Evolutionary conservation across 805 yeast species (phyloP), one percentile per base, ranked within the genome.

Genomic region (Wickerhamomyces subpelliculosus): DNA sequence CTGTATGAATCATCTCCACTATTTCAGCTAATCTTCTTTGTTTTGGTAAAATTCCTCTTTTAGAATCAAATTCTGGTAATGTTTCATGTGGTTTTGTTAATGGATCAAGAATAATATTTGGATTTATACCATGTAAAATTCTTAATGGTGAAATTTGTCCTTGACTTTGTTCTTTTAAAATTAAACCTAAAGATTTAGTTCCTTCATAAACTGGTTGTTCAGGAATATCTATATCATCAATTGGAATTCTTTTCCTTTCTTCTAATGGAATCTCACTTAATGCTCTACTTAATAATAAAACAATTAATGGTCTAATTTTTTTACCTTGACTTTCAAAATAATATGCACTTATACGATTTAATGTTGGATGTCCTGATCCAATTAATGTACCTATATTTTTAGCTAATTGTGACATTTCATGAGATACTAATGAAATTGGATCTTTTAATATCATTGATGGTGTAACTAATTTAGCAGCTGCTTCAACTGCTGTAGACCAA

Each of bases 1-100:
- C 97, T 1, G 97, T 93, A 60, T 93, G 98, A 47, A 93, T 93
- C 95, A 93, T 85, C 63, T 93, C 98, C 9, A 90, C 96, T 52
- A 93, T 90, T 64, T 93, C 98, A 1, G 98, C 97, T 39, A 93
- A 70, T 41, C 98, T 73, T 47, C 97, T 72, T 64, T 93, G 98
- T 49, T 93, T 88, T 33, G 98, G 97, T 41, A 90, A 67, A 35
- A 93, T 86, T 2, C 96, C 96, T 40, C 75, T 65, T 13, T 69
- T 62, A 43, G 73, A 75, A 35, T 73, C 73, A 40, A 62, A 65
- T 34, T 75, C 68, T 1, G 90, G 87, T 38, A 82, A 66, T 27
- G 75, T 68, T 45, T 75, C 82, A 72, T 86, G 83, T 9, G 94
- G 93, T 52, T 78, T 75, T 19, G 89, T 78, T 43, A 89, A 68